Evolutionary conservation across 164 flowering plant genomes (phyloP).

Genomic region (Magnolia officinalis): DNA sequence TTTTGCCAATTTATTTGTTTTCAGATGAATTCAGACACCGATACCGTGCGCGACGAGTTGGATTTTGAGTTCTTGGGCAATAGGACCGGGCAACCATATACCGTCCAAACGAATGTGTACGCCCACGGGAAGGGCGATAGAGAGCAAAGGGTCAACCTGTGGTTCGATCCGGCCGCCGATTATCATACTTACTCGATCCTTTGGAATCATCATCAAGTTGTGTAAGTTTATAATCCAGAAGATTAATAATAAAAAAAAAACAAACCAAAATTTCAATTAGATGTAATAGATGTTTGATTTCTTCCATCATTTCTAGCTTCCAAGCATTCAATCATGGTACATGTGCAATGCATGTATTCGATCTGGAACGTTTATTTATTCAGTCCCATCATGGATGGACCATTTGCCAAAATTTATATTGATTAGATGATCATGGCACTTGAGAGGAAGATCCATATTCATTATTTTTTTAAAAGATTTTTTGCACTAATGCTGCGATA

Average conservation of each 20-base stretch:
- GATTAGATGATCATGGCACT: too few relatives aligned
- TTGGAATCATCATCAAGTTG: conserved; percentile 45
- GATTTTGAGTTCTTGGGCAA: conserved; percentile 72
- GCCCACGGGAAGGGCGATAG: conserved; percentile 52
- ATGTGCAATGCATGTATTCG: too few relatives aligned
- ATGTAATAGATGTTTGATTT: too few relatives aligned
- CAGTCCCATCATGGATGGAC: too few relatives aligned
- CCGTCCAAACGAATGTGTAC: conserved; percentile 60
- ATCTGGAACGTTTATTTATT: too few relatives aligned
- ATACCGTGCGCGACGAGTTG: conserved; percentile 41
- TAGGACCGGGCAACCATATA: conserved; percentile 51
- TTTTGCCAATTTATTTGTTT: background rate
- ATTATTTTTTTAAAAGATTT: too few relatives aligned
- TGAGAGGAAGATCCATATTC: too few relatives aligned
- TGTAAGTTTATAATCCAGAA: conserved; percentile 31
- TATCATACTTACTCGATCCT: conserved; percentile 49
- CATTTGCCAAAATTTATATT: too few relatives aligned
- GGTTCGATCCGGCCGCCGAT: conserved; percentile 62
- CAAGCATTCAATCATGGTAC: too few relatives aligned
- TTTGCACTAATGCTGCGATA: too few relatives aligned
- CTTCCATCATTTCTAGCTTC: too few relatives aligned
- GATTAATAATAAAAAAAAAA: background rate
- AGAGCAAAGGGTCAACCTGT: conserved; percentile 59
- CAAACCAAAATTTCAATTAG: background rate
- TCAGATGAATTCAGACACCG: conserved; percentile 55